Percentiles rank a stretch among this genome's conserved stretches.
Evolutionary conservation across 129 eudicot genomes (phyloP).

Genomic region (Deinandra increscens): DNA sequence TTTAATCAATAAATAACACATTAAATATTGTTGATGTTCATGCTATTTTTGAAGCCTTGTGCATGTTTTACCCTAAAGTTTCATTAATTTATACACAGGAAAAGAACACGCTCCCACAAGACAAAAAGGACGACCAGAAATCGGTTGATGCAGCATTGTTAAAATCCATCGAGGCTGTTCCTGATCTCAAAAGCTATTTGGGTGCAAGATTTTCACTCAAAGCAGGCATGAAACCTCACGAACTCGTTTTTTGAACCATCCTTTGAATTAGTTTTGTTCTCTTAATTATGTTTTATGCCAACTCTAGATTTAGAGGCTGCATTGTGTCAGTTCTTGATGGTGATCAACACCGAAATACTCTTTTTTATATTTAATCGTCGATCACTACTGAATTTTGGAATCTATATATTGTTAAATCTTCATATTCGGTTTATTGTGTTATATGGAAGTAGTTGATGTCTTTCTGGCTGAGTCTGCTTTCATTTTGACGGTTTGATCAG

Average conservation of each 20-base stretch:
- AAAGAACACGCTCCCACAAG: slow-evolving; percentile 49
- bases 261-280: slow-evolving; percentile 20
- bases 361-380: neutral
- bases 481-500: too few species aligned
- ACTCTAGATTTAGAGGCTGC: slow-evolving; percentile 29
- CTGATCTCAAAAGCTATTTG: slow-evolving; percentile 61
- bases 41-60: neutral
- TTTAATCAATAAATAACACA: neutral
- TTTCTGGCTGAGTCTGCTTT: too few species aligned
- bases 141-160: slow-evolving; percentile 52
- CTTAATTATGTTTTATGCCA: slow-evolving; percentile 8
- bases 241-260: slow-evolving; percentile 47
- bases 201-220: slow-evolving; percentile 66
- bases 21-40: neutral
- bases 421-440: slow-evolving; percentile 1
- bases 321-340: slow-evolving; percentile 19
- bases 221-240: slow-evolving; percentile 72
- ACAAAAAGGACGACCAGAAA: slow-evolving; percentile 71
- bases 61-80: neutral
- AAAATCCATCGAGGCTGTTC: slow-evolving; percentile 50
- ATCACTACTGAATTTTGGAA: slow-evolving; percentile 21
- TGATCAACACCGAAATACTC: slow-evolving; percentile 20
- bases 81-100: slow-evolving; percentile 28
- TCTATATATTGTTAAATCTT: slow-evolving; percentile 15
- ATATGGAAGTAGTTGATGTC: neutral